Evolutionary conservation across 1,139 yeast genomes (phyloP).

Genomic region (Zygoascus hellenicus): DNA sequence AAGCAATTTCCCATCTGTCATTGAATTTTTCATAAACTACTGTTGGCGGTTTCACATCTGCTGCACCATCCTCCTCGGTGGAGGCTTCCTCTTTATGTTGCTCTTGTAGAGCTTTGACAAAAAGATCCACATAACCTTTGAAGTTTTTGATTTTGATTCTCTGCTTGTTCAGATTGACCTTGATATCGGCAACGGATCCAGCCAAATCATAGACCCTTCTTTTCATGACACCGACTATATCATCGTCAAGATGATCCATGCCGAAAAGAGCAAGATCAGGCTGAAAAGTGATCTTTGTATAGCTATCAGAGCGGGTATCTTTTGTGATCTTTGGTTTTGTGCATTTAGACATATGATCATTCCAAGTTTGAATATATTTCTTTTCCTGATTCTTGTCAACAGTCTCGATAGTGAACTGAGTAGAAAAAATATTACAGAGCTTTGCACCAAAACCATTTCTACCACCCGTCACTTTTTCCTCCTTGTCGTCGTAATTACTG

Average conservation of each 20-base stretch:
- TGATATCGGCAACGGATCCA: conserved; percentile 87
- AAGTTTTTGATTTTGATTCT: conserved; percentile 65
- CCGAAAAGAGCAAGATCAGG: conserved; percentile 84
- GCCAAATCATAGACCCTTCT: conserved; percentile 95
- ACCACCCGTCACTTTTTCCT: conserved; percentile 97
- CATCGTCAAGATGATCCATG: conserved; percentile 78
- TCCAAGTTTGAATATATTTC: conserved; percentile 79
- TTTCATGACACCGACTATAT: conserved; percentile 73
- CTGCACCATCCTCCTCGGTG: conserved; percentile 30
- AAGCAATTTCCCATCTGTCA: conserved; percentile 93
- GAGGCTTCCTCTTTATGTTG: conserved; percentile 34
- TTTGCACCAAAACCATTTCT: conserved; percentile 99
- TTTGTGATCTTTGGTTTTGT: conserved; percentile 68
- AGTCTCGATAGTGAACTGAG: conserved; percentile 82
- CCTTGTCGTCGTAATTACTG: conserved; percentile 91
- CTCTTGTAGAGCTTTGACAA: conserved; percentile 64
- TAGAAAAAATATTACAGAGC: conserved; percentile 85
- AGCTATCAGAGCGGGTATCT: conserved; percentile 59
- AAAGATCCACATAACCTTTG: conserved; percentile 85
- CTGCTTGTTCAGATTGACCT: conserved; percentile 72
- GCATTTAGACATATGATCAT: conserved; percentile 73
- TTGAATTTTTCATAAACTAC: conserved; percentile 73
- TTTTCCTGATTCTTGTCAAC: conserved; percentile 65
- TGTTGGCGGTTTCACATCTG: conserved; percentile 45
- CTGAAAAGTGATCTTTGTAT: conserved; percentile 79